phyloP scores from a whole-genome alignment of 345 rosid species.

The Kandelia obovata region DNA sequence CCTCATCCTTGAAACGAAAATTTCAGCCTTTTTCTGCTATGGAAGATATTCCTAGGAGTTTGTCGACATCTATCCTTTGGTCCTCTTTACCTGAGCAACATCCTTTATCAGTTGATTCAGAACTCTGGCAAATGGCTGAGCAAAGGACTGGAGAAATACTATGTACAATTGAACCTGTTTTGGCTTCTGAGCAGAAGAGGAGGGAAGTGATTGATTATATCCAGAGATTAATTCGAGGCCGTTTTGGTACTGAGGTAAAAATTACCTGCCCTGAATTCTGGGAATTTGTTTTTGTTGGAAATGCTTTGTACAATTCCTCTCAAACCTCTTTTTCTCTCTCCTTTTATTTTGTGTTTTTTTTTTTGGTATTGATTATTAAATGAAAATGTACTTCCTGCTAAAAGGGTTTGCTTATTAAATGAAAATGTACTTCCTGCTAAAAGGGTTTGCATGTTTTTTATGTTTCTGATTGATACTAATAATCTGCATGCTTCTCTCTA shows the following conservation, averaged over 20 bases:
- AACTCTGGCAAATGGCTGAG: conserved; percentile 73
- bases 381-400: too few relatives aligned
- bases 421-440: too few relatives aligned
- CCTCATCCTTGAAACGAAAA: conserved; percentile 22
- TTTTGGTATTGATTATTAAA: too few relatives aligned
- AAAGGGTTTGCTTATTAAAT: background rate
- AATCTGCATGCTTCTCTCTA: background rate
- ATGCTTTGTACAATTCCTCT: background rate
- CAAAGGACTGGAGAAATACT: conserved; percentile 72
- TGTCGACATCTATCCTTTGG: conserved; percentile 34
- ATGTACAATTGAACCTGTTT: conserved; percentile 52
- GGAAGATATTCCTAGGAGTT: conserved; percentile 53
- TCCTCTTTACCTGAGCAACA: conserved; percentile 24
- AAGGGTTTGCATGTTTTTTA: background rate
- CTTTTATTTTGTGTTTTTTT: too few relatives aligned
- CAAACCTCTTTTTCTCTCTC: background rate
- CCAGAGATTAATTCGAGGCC: conserved; percentile 45
- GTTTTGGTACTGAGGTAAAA: conserved; percentile 67
- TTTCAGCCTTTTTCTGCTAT: conserved; percentile 34
- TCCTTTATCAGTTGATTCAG: conserved; percentile 45
- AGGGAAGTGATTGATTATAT: conserved; percentile 57
- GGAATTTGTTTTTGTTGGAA: background rate
- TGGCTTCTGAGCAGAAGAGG: conserved; percentile 64
- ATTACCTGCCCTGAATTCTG: conserved; percentile 7
- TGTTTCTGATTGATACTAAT: conserved; percentile 1